Evolutionary conservation across 768 basidiomycete genomes (phyloP), one percentile per base, ranked within the genome.

Genomic region (Fibroporia radiculosa): DNA sequence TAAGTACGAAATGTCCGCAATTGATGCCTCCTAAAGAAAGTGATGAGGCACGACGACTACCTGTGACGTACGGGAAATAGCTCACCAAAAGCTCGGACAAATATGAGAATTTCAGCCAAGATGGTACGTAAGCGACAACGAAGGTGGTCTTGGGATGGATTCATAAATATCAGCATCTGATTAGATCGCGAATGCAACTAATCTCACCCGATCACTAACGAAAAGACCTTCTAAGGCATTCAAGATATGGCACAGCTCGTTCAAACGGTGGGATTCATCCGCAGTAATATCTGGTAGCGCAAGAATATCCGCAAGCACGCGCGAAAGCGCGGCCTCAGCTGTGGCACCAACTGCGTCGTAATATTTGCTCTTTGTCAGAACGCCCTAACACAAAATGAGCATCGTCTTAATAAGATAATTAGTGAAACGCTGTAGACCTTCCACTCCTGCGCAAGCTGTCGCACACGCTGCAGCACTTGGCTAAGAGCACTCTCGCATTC

Each of bases 61-160:
- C 28, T 24, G 11, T 1, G 26, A 43, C 18, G 26, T 12, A 36
- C 43, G 11, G 40, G 8, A n/a, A 50, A 40, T 3, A 22, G 71
- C 85, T 36, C 48, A 93, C 92, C 71, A 97, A 61, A 11, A 97
- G 73, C 62, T 96, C 93, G 1, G 89, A 89, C 4, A 96, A 72
- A 62, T 97, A 97, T 16, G 86, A 91, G 62, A 89, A 95, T 62
- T 95, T 95, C 54, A 96, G 71, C 93, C 93, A 97, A 11, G 79
- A 82, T 1, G 89, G 85, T n/a, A 93, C 88, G 51, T 89, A 90
- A 0, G 79, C 80, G 1, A 84, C 84, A 6, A 90, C 80, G 38
- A 85, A 80, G 0, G 88, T 84, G 16, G 82, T 72, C 77, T 85
- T 51, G 3, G 31, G 25, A 55, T 23, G 33, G 34, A 35, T n/a